A percentile compares a stretch with the other conserved stretches of the same genome.
phyloP scores from a whole-genome alignment of 495 filamentous ascomycete genomes.

The Penicillium alfredii region DNA sequence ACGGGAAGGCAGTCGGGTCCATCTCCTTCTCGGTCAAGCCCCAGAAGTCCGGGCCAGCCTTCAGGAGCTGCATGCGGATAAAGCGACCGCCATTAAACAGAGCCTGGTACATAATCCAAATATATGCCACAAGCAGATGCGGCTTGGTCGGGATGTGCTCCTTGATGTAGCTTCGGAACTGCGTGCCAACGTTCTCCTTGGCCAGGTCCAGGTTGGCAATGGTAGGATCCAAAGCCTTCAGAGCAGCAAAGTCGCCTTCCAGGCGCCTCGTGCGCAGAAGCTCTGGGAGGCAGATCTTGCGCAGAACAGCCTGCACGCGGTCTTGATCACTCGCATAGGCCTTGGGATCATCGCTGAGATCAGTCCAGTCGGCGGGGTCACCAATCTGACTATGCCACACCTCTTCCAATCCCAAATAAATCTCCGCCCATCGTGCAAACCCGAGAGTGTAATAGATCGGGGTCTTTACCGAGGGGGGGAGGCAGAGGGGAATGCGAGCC shows the following conservation, averaged over 20 bases:
- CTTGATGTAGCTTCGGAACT: conserved; percentile 6
- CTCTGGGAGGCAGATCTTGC: conserved; percentile 10
- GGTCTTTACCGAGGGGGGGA: too few species aligned
- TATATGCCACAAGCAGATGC: conserved; percentile 50
- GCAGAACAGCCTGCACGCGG: conserved; percentile 8
- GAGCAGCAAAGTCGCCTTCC: conserved; percentile 8
- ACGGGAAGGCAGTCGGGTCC: conserved; percentile 24
- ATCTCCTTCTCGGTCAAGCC: conserved; percentile 9
- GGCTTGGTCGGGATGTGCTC: conserved; percentile 28
- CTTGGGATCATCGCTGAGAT: too few species aligned
- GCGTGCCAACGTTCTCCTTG: background rate
- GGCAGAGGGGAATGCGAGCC: too few species aligned
- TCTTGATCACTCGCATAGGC: too few species aligned
- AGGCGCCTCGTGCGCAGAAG: conserved; percentile 8
- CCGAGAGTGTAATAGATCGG: too few species aligned
- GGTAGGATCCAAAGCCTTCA: conserved; percentile 1
- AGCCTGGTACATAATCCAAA: conserved; percentile 57
- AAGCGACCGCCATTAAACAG: conserved; percentile 52
- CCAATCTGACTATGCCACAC: too few species aligned
- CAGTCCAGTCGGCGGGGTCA: too few species aligned
- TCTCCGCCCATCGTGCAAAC: too few species aligned
- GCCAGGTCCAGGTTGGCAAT: background rate
- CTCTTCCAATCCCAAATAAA: too few species aligned
- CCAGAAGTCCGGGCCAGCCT: conserved; percentile 44
- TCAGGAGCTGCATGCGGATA: conserved; percentile 40